Evolutionary conservation across 1,284 basidiomycete species (phyloP).

Genomic region (Malassezia obtusa): DNA sequence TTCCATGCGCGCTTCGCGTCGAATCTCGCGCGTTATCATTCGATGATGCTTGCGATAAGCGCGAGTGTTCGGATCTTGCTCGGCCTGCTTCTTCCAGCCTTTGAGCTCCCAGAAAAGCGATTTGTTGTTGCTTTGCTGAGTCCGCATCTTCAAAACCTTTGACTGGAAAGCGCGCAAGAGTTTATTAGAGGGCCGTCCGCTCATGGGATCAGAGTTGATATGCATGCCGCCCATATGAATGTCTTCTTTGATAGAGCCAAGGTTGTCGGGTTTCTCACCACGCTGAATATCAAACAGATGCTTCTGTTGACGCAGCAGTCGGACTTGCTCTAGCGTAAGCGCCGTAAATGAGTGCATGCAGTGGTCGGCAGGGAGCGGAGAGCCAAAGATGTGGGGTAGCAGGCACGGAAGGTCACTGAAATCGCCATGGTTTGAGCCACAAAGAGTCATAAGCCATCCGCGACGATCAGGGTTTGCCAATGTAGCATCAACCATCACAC

Average conservation of each 20-base stretch:
- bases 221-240: constrained; percentile 1
- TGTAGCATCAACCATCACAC: constrained; percentile 23
- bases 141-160: not conserved
- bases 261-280: not conserved
- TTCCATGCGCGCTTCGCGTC: not conserved
- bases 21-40: not conserved
- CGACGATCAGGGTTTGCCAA: constrained; percentile 14
- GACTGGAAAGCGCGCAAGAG: not conserved
- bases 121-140: not conserved
- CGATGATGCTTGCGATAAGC: constrained; percentile 3
- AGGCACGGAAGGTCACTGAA: constrained; percentile 36
- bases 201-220: not conserved
- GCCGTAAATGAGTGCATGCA: constrained; percentile 24
- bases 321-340: constrained; percentile 27
- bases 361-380: constrained; percentile 24
- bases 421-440: constrained; percentile 33
- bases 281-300: not conserved
- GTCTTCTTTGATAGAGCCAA: not conserved
- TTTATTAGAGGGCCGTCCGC: not conserved
- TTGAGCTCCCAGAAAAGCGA: constrained; percentile 14
- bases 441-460: constrained; percentile 36
- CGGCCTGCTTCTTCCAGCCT: constrained; percentile 11
- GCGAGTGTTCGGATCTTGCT: constrained; percentile 1
- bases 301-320: constrained; percentile 18
- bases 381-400: constrained; percentile 32